Conservation (phyloP, 2,329 filamentous ascomycete genomes). For the Magnaporthales sp. region DNA sequence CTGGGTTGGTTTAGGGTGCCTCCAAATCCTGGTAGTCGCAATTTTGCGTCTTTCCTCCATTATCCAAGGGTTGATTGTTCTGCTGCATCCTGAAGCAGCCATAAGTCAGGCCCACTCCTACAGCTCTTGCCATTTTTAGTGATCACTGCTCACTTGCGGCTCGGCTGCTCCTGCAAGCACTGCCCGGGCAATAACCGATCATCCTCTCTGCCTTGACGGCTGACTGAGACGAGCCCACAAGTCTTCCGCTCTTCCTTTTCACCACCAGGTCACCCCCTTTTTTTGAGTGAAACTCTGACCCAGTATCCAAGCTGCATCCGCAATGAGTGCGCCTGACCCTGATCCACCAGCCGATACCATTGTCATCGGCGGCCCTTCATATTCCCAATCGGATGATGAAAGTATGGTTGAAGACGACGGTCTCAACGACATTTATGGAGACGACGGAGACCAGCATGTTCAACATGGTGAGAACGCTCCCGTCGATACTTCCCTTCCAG, state of each 20-base stretch:
- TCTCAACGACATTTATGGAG: conserved; percentile 34
- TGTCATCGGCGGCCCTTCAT: background rate
- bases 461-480: background rate
- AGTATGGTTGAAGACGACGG: conserved; percentile 36
- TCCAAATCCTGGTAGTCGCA: background rate
- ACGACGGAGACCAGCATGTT: conserved; percentile 21
- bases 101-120: background rate
- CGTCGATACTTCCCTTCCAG: background rate
- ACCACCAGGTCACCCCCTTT: background rate
- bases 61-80: background rate
- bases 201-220: background rate
- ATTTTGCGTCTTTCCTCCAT: background rate
- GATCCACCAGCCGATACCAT: conserved; percentile 6
- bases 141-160: background rate
- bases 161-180: background rate
- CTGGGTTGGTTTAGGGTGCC: background rate
- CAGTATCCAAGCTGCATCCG: background rate
- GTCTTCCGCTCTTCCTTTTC: background rate
- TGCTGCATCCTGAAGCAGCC: background rate
- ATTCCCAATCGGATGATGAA: conserved; percentile 18
- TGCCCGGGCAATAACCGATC: background rate
- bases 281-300: background rate
- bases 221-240: background rate
- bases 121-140: background rate
- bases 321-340: conserved; percentile 1